A percentile compares a stretch with the other conserved stretches of the same genome.
Conservation (phyloP, 257 asterid genomes). For the Leptodermis oblonga region DNA sequence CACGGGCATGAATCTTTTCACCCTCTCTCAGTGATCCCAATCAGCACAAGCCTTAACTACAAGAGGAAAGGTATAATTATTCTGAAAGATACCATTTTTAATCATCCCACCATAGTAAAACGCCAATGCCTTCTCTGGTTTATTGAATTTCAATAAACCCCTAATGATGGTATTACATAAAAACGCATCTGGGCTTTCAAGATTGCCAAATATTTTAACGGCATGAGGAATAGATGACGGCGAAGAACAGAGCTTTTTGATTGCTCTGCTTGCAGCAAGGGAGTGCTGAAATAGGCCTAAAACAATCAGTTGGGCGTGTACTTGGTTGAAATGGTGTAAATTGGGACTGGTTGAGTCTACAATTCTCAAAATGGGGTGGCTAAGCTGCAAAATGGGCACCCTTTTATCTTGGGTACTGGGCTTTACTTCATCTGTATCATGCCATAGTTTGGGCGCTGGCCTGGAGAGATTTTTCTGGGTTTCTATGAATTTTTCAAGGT, state of each 20-base stretch:
- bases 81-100: conserved; percentile 25
- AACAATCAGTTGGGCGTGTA: conserved; percentile 30
- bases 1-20: conserved; percentile 22
- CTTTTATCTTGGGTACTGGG: conserved; percentile 7
- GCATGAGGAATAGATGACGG: conserved; percentile 14
- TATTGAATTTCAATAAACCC: conserved; percentile 22
- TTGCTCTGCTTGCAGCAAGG: conserved; percentile 28
- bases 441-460: conserved; percentile 32
- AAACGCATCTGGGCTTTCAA: conserved; percentile 39
- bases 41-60: conserved; percentile 36
- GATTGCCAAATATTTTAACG: conserved; percentile 20
- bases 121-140: conserved; percentile 23
- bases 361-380: conserved; percentile 30
- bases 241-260: conserved; percentile 32
- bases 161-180: conserved; percentile 32
- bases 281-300: conserved; percentile 33
- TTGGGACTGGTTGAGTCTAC: conserved; percentile 21
- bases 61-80: conserved; percentile 34
- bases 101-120: conserved; percentile 31
- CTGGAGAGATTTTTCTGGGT: conserved; percentile 33
- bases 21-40: conserved; percentile 27
- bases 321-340: conserved; percentile 25
- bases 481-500: conserved; percentile 26
- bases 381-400: conserved; percentile 16
- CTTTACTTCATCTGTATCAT: conserved; percentile 7